phyloP scores from a whole-genome alignment of 2,329 filamentous ascomycete species.

The Colletotrichum costaricense region DNA sequence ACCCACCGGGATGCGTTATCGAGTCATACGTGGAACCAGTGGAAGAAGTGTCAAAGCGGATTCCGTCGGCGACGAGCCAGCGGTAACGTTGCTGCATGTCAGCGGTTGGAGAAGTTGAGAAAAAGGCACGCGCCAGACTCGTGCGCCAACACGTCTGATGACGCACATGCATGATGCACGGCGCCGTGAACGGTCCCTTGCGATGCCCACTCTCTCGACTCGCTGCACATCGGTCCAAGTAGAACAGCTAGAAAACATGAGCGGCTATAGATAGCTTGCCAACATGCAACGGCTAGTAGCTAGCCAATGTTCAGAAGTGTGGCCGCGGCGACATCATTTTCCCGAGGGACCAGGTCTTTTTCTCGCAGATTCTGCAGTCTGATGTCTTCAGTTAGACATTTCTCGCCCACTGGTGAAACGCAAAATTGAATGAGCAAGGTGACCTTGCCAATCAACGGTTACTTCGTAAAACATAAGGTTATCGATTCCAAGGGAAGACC shows the following conservation, averaged over 20 bases:
- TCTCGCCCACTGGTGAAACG: conserved; percentile 9
- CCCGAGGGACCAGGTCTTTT: neutral
- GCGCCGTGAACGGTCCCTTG: conserved; percentile 8
- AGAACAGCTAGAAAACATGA: neutral
- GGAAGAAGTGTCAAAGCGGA: too few relatives aligned
- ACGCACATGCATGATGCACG: conserved; percentile 24
- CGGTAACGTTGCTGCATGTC: neutral
- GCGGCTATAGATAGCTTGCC: neutral
- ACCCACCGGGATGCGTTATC: neutral
- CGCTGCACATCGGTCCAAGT: neutral
- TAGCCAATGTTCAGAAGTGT: too few relatives aligned
- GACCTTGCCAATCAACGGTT: neutral
- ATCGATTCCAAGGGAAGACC: conserved; percentile 2
- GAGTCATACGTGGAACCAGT: neutral
- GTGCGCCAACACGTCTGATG: conserved; percentile 7
- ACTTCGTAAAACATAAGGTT: neutral
- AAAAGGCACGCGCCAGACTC: neutral
- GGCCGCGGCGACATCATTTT: neutral
- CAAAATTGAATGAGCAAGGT: neutral
- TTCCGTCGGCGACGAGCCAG: neutral
- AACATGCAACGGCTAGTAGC: neutral
- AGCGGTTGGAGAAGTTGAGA: neutral
- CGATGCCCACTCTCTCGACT: neutral
- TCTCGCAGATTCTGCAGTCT: neutral
- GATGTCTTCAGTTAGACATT: too few relatives aligned